Evolutionary conservation across 2,329 filamentous ascomycete genomes (phyloP).

Genomic region (Fusarium fracticaudum): DNA sequence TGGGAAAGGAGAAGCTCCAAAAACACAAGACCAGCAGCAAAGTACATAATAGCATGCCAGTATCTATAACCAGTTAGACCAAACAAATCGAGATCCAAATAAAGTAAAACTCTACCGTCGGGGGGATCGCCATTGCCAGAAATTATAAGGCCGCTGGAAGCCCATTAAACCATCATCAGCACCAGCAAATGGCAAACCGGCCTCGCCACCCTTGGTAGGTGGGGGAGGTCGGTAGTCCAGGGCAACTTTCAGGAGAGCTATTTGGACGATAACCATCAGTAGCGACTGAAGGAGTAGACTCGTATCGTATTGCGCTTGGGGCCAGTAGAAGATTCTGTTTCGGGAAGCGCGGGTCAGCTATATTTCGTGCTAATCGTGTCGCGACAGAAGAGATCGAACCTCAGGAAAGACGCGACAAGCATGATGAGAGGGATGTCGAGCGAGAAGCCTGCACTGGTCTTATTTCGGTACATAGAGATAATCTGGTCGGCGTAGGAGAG

Average conservation of each 20-base stretch:
- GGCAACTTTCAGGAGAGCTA: conserved; percentile 72
- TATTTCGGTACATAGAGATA: conserved; percentile 69
- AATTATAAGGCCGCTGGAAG: conserved; percentile 73
- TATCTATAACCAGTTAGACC: conserved; percentile 60
- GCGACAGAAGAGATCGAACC: conserved; percentile 53
- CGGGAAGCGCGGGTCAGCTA: conserved; percentile 33
- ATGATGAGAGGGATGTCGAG: conserved; percentile 78
- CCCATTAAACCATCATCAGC: conserved; percentile 50
- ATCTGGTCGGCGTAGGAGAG: conserved; percentile 74
- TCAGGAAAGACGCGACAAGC: conserved; percentile 73
- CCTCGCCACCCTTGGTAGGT: conserved; percentile 68
- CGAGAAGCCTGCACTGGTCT: conserved; percentile 74
- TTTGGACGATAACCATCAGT: conserved; percentile 72
- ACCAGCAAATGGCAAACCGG: conserved; percentile 70
- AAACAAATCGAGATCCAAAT: neutral
- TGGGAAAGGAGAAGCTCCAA: conserved; percentile 75
- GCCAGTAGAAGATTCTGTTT: conserved; percentile 74
- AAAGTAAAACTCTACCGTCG: conserved; percentile 64
- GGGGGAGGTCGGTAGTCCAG: conserved; percentile 72
- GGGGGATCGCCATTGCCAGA: conserved; percentile 83
- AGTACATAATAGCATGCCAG: conserved; percentile 80
- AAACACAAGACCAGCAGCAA: conserved; percentile 67
- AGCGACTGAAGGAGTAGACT: conserved; percentile 72
- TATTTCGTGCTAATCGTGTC: neutral
- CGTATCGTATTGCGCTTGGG: conserved; percentile 71